Evolutionary conservation across 2,329 filamentous ascomycete species (phyloP).

Genomic region (Diaporthe caulivora): DNA sequence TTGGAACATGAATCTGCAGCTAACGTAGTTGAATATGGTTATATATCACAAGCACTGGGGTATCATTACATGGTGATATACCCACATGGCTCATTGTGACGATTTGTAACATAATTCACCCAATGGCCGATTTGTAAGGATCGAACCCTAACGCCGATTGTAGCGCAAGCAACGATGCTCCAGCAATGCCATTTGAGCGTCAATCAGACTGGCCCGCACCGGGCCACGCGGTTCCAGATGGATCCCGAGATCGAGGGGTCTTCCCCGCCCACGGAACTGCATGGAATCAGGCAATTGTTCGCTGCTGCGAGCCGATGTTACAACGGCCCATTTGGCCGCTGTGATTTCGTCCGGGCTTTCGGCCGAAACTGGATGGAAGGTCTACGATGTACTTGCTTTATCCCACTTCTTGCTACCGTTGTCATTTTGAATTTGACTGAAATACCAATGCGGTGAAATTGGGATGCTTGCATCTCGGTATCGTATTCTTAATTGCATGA

Average conservation of each 20-base stretch:
- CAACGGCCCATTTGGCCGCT: neutral
- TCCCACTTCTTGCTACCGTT: neutral
- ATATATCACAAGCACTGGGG: neutral
- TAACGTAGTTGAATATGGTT: neutral
- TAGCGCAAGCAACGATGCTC: neutral
- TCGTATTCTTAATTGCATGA: neutral
- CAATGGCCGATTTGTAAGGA: constrained; percentile 11
- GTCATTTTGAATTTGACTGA: neutral
- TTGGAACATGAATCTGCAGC: neutral
- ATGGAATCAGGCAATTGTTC: too few relatives aligned
- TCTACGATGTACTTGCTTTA: neutral
- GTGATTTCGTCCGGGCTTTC: neutral
- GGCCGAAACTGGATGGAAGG: neutral
- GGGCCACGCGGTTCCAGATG: neutral
- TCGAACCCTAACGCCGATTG: neutral
- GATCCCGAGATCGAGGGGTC: neutral
- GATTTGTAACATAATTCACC: neutral
- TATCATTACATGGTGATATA: neutral
- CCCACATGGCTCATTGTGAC: constrained; percentile 3
- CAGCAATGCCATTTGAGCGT: neutral
- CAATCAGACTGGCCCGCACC: neutral
- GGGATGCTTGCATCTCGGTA: neutral
- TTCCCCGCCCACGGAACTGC: neutral
- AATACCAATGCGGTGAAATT: too few relatives aligned
- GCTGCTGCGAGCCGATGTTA: neutral